Percentiles rank a stretch among this genome's conserved stretches.
Conservation (phyloP, 1,284 basidiomycete genomes). For the Tilletia caries region DNA sequence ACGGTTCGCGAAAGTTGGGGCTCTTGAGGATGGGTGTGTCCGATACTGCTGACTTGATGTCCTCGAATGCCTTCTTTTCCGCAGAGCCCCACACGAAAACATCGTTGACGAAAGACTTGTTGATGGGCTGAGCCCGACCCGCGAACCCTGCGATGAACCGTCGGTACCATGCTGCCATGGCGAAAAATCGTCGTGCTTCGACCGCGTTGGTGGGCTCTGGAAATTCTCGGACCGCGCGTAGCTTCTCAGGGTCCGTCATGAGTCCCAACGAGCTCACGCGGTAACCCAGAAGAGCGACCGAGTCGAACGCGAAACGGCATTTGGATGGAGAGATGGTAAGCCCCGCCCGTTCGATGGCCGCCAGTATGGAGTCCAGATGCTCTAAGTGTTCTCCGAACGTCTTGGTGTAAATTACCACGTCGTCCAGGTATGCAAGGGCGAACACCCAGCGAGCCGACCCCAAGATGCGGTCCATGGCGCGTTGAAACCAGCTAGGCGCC, state of each 20-base stretch:
- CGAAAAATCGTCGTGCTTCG: not conserved
- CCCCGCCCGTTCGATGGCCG: not conserved
- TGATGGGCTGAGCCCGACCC: not conserved
- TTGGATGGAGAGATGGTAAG: not conserved
- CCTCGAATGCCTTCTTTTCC: not conserved
- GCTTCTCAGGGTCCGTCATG: not conserved
- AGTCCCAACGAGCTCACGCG: not conserved
- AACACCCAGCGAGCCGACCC: constrained; percentile 56
- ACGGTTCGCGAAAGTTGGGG: too few relatives aligned
- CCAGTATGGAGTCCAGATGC: not conserved
- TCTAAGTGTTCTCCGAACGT: not conserved
- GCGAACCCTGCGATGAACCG: not conserved
- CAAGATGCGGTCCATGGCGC: constrained; percentile 56
- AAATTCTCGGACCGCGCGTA: not conserved
- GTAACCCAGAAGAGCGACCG: not conserved
- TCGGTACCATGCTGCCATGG: not conserved
- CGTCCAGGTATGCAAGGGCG: constrained; percentile 59
- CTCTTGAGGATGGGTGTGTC: too few relatives aligned
- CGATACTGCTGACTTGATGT: not conserved
- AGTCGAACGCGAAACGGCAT: not conserved
- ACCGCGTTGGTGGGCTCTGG: not conserved
- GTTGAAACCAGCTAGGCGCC: constrained; percentile 56
- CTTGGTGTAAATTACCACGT: constrained; percentile 52
- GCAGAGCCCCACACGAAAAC: not conserved
- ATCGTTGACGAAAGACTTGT: not conserved